Base-by-base conservation (phyloP, 1,139 yeast genomes). In the Hyphopichia burtonii region DNA sequence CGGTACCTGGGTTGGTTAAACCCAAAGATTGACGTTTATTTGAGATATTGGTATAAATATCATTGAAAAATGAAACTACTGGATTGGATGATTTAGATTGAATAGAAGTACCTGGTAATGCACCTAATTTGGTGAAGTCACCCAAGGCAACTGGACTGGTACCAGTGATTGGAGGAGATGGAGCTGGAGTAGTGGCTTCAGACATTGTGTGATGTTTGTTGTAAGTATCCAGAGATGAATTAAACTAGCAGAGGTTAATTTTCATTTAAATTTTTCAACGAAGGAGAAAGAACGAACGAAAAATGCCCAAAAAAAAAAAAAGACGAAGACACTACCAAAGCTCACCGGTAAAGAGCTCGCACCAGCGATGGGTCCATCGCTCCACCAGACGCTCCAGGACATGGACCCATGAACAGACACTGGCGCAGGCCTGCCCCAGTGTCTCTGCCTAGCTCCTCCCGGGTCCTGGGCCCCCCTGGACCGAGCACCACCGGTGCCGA, bases 1-100 rank as follows among this genome's bases (percentile, higher is more conserved):
- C 82, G 50, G 96, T 86, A 53, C 98, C 99, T 42, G 99, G 99
- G 71, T 90, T 89, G 55, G 80, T 71, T 61, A 93, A 80, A 44
- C 90, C 89, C 50, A 91, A 77, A 10, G 94, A 82, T 47, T 78
- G 76, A 66, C 99, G 83, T 65, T 91, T 95, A 55, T 83, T 83
- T 49, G 81, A 67, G 48, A 93, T 76, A 54, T 83, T 78, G 59
- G 71, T 76, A 68, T 86, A 86, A 47, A 85, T 86, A 61, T 86
- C 87, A 65, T 86, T 83, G 56, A 88, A 73, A 68, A 83, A 88
- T 43, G 89, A 80, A 58, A 87, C 83, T 42, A 88, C 81, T 43
- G 96, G 96, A 72, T 88, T 88, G 41, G 91, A 81, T 8, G 19
- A 5, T 41, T 58, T 57, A 45, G 81, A 78, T 43, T 71, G 71